Evolutionary conservation across 331 rosid species (phyloP).

Genomic region (Cydonia oblonga): DNA sequence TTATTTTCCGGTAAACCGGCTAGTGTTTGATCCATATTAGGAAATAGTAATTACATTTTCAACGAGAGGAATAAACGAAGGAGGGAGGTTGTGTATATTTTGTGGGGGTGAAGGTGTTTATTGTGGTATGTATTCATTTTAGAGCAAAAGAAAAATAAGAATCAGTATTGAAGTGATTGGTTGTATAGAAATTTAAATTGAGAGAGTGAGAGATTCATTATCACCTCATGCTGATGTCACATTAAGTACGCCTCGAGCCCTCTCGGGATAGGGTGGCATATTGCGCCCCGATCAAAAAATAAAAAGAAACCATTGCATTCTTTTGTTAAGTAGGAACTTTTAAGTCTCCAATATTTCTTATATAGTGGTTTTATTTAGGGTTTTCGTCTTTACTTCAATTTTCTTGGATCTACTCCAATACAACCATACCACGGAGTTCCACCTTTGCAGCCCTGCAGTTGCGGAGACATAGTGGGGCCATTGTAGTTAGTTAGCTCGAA

Average conservation of each 20-base stretch:
- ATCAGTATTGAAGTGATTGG: too few relatives aligned
- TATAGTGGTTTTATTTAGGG: background rate
- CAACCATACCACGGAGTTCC: background rate
- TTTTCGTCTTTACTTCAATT: background rate
- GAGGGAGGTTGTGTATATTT: background rate
- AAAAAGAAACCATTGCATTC: background rate
- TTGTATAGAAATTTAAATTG: too few relatives aligned
- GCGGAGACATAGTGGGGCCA: background rate
- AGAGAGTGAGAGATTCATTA: too few relatives aligned
- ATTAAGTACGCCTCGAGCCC: too few relatives aligned
- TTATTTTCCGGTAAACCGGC: background rate
- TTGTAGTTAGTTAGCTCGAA: background rate
- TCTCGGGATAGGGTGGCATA: too few relatives aligned
- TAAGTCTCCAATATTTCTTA: background rate
- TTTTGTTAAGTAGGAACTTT: background rate
- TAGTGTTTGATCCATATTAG: too few relatives aligned
- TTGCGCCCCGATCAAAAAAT: too few relatives aligned
- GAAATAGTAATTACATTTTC: background rate
- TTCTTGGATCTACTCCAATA: background rate
- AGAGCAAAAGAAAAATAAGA: background rate
- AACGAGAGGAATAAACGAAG: background rate
- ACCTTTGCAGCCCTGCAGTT: background rate
- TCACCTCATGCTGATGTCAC: too few relatives aligned
- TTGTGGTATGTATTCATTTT: background rate
- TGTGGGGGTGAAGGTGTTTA: background rate